Percentiles rank a stretch among this genome's conserved stretches.
phyloP scores from a whole-genome alignment of 805 yeast species.

The Lipomyces chichibuensis region DNA sequence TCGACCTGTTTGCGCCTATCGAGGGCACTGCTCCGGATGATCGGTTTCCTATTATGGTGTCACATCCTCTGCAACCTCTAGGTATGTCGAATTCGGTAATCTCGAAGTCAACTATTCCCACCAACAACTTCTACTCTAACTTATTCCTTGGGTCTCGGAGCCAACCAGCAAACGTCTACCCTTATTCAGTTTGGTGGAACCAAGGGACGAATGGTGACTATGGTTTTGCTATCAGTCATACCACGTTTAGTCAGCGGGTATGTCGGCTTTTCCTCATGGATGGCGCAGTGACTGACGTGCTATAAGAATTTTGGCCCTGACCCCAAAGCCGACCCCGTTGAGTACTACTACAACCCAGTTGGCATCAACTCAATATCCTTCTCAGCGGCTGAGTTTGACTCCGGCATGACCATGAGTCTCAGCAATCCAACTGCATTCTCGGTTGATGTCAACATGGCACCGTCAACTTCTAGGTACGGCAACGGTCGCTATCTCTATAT shows the following conservation, averaged over 20 bases:
- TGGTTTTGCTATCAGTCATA: slow-evolving; percentile 61
- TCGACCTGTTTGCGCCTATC: slow-evolving; percentile 28
- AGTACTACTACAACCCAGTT: slow-evolving; percentile 61
- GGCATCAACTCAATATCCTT: slow-evolving; percentile 59
- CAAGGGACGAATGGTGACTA: slow-evolving; percentile 53
- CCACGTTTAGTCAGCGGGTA: slow-evolving; percentile 49
- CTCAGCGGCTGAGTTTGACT: slow-evolving; percentile 55
- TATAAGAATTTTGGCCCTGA: slow-evolving; percentile 46
- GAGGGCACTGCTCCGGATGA: slow-evolving; percentile 25
- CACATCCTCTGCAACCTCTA: slow-evolving; percentile 30
- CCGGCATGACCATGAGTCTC: slow-evolving; percentile 40
- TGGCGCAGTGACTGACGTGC: not conserved
- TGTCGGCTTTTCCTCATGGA: slow-evolving; percentile 16
- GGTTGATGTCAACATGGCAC: slow-evolving; percentile 33
- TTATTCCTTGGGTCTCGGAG: slow-evolving; percentile 59
- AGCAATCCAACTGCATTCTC: slow-evolving; percentile 33
- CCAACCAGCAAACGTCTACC: slow-evolving; percentile 63
- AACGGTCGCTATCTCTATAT: slow-evolving; percentile 24
- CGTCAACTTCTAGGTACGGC: slow-evolving; percentile 15
- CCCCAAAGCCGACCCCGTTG: slow-evolving; percentile 48
- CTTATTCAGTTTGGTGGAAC: slow-evolving; percentile 66
- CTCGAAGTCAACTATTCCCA: slow-evolving; percentile 55
- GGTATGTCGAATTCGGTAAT: slow-evolving; percentile 35
- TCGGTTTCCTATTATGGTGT: slow-evolving; percentile 13
- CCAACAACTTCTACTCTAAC: slow-evolving; percentile 78